Percentiles rank a stretch among this genome's conserved stretches.
Evolutionary conservation across 176 grass and related monocot genomes (phyloP).

Genomic region (Guadua angustifolia): DNA sequence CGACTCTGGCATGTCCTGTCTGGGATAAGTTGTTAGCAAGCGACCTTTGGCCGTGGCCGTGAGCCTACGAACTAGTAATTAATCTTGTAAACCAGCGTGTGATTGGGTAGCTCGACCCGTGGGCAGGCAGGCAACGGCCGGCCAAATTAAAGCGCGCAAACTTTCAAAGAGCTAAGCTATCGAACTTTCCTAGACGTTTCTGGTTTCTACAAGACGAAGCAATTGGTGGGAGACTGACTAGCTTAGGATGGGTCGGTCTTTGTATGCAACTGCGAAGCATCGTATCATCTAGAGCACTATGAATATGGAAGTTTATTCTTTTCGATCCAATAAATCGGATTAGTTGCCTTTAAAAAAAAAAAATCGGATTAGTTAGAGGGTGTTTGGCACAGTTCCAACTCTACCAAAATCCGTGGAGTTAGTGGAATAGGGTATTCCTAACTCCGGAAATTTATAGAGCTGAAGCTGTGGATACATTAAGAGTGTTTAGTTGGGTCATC

Average conservation of each 20-base stretch:
- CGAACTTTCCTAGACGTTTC: background rate
- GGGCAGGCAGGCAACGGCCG: too few species aligned
- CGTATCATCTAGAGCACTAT: background rate
- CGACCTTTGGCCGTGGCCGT: background rate
- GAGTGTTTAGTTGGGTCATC: too few species aligned
- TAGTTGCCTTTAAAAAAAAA: too few species aligned
- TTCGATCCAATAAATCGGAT: too few species aligned
- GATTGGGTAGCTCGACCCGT: background rate
- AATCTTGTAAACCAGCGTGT: background rate
- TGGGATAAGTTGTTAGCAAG: background rate
- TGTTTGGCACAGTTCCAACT: too few species aligned
- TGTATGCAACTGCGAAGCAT: background rate
- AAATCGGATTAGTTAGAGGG: too few species aligned
- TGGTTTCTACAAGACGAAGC: conserved; percentile 19
- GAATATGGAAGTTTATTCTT: too few species aligned
- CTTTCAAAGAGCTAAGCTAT: background rate
- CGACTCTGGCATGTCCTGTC: too few species aligned
- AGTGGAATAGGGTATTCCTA: too few species aligned
- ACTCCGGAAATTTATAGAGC: too few species aligned
- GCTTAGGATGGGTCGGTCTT: background rate
- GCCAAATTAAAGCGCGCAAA: background rate
- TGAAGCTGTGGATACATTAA: too few species aligned
- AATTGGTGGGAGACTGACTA: conserved; percentile 20
- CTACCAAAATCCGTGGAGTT: too few species aligned
- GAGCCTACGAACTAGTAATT: background rate